Conservation (phyloP, 1,139 yeast species). For the Geotrichum candidum region DNA sequence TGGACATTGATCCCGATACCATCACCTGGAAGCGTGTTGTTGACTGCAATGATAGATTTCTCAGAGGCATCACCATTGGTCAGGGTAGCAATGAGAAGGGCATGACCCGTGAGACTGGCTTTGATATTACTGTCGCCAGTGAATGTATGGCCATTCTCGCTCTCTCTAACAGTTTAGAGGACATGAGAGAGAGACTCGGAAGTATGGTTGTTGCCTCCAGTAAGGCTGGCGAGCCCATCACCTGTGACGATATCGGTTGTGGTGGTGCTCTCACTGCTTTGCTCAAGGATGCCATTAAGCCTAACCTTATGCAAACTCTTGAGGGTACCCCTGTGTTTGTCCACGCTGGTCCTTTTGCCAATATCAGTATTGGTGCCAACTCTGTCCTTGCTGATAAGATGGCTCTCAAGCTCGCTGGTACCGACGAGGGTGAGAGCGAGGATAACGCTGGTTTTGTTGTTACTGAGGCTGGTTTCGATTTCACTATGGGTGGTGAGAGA, state of each 20-base stretch:
- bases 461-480: conserved; percentile 97
- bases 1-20: conserved; percentile 88
- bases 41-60: conserved; percentile 89
- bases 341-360: conserved; percentile 98
- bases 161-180: conserved; percentile 72
- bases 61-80: conserved; percentile 88
- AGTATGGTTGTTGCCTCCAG: conserved; percentile 85
- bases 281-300: conserved; percentile 94
- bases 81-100: conserved; percentile 95
- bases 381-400: conserved; percentile 93
- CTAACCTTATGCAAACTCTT: conserved; percentile 94
- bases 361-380: conserved; percentile 93
- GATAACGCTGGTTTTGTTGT: conserved; percentile 84
- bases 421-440: conserved; percentile 46
- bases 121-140: conserved; percentile 94
- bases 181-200: conserved; percentile 87
- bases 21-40: conserved; percentile 97
- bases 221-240: conserved; percentile 76
- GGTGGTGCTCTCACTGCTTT: conserved; percentile 97
- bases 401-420: conserved; percentile 90
- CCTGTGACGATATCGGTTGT: conserved; percentile 94
- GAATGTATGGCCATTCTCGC: conserved; percentile 98
- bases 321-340: conserved; percentile 98
- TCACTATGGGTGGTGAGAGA: conserved; percentile 99
- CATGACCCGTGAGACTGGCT: conserved; percentile 80